Evolutionary conservation across 495 filamentous ascomycete genomes (phyloP).

Genomic region (Penicillium salamii): DNA sequence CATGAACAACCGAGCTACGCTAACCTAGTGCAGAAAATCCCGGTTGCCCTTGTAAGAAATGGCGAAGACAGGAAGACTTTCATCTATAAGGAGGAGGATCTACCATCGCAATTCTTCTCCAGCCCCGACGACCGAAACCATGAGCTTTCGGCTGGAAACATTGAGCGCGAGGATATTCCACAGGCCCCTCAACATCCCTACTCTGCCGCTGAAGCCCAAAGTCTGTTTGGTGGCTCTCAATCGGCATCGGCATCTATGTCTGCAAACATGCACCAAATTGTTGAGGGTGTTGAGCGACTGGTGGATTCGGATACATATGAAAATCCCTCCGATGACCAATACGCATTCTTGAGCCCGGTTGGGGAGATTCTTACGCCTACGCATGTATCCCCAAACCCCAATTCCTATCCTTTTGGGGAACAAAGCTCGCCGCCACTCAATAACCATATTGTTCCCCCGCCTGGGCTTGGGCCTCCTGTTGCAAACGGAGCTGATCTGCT

Average conservation of each 20-base stretch:
- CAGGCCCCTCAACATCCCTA: slow-evolving; percentile 27
- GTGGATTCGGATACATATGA: slow-evolving; percentile 56
- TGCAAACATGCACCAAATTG: slow-evolving; percentile 58
- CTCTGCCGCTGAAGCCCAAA: slow-evolving; percentile 33
- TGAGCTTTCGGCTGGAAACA: slow-evolving; percentile 36
- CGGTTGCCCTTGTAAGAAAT: slow-evolving; percentile 44
- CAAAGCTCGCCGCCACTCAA: slow-evolving; percentile 20
- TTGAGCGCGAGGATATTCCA: slow-evolving; percentile 47
- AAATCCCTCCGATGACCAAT: slow-evolving; percentile 33
- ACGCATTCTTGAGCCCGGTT: slow-evolving; percentile 19
- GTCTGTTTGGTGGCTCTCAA: slow-evolving; percentile 44
- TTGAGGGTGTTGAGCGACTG: slow-evolving; percentile 57
- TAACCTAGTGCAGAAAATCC: slow-evolving; percentile 36
- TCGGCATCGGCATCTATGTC: slow-evolving; percentile 46
- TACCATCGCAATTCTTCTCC: slow-evolving; percentile 47
- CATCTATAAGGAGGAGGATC: slow-evolving; percentile 54
- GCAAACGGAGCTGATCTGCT: slow-evolving; percentile 20
- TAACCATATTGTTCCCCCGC: slow-evolving; percentile 34
- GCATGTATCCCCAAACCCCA: slow-evolving; percentile 20
- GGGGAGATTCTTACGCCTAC: slow-evolving; percentile 29
- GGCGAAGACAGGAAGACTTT: slow-evolving; percentile 51
- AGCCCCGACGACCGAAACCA: slow-evolving; percentile 40
- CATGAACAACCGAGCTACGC: background rate
- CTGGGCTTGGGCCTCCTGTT: slow-evolving; percentile 35
- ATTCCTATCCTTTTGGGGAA: slow-evolving; percentile 23